These are phyloP conservation scores for Apodospora peruviana DNA, from an alignment of 495 filamentous ascomycete species.

Conservation along the genomic window DNA sequence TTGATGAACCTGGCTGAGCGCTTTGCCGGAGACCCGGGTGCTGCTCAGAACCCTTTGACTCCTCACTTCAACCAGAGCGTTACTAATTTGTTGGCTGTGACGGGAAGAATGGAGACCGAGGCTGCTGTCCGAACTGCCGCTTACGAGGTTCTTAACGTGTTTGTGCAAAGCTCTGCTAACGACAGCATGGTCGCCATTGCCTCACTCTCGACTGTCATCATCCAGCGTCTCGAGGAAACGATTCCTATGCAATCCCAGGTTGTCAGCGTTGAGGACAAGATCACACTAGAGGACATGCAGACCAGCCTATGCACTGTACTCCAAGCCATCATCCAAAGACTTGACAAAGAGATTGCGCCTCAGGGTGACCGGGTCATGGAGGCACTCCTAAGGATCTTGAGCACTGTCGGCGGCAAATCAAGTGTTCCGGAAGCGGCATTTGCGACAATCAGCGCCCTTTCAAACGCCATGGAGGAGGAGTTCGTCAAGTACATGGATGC, in stretches of 20 bases:
- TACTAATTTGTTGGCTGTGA: constrained; percentile 74
- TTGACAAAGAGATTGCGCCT: constrained; percentile 86
- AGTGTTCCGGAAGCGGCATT: constrained; percentile 92
- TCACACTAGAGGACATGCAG: constrained; percentile 95
- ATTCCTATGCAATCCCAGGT: constrained; percentile 89
- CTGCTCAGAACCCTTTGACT: constrained; percentile 75
- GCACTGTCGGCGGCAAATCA: constrained; percentile 74
- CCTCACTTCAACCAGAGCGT: constrained; percentile 92
- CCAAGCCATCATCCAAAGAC: constrained; percentile 82
- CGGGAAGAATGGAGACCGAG: constrained; percentile 77
- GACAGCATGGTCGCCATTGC: constrained; percentile 79
- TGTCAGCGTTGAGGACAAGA: constrained; percentile 91
- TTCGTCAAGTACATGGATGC: constrained; percentile 96
- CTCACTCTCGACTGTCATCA: constrained; percentile 71
- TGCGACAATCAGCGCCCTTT: constrained; percentile 77
- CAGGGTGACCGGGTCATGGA: constrained; percentile 93
- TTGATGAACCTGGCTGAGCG: constrained; percentile 97
- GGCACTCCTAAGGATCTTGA: constrained; percentile 72
- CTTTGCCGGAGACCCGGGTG: constrained; percentile 76
- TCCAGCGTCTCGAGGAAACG: constrained; percentile 86
- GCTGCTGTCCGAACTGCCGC: constrained; percentile 92
- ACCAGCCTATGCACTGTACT: constrained; percentile 88
- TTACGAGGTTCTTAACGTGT: constrained; percentile 95
- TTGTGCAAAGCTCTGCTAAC: constrained; percentile 81
- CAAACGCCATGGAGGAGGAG: constrained; percentile 82